Evolutionary conservation across 73 alveolate species (phyloP), one percentile per base, ranked within the genome.

Genomic region (Paramecium caudatum): DNA sequence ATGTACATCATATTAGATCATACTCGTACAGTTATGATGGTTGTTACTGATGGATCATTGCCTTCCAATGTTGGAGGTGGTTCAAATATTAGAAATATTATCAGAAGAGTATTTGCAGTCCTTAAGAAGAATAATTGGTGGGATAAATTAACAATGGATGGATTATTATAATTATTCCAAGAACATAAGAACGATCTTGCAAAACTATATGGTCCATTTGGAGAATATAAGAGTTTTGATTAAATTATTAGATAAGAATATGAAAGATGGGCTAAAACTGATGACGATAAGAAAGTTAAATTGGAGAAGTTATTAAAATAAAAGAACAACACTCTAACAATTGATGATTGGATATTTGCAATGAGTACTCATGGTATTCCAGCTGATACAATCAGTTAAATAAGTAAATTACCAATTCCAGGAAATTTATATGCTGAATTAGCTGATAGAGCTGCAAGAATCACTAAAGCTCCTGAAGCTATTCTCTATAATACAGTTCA

Each of bases 11-110:
- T 97, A 49, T 91, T 96, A 5, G 99, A 98, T 88, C 99, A 98
- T 91, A 94, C 99, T 19, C 96, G 99, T 90, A 95, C 99, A 23
- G 97, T 96, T 41, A 91, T 98, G 91, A 94, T 98, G 96, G 96
- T 96, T 19, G 94, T 98, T 27, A 93, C 94, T 47, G 99, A 98
- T 93, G 99, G 99, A 27, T 88, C 97, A 49, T 94, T 98, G 23
- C 99, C 99, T 4, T 94, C 99, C 5, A 98, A 98, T 74, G 99
- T 97, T 15, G 99, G 99, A 37, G 99, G 99, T n/a, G 99, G 99
- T 34, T 97, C 99, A 8, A 98, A 98, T 92, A 98, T 97, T 23
- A 96, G 99, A 94, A 97, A 98, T 91, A 96, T 98, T 46, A 87
- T 98, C 32, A 84, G 99, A 92, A 94, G 99, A 94, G 98, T 95